Base-by-base conservation (phyloP, 768 basidiomycete species). In the Pholiota conissans region DNA sequence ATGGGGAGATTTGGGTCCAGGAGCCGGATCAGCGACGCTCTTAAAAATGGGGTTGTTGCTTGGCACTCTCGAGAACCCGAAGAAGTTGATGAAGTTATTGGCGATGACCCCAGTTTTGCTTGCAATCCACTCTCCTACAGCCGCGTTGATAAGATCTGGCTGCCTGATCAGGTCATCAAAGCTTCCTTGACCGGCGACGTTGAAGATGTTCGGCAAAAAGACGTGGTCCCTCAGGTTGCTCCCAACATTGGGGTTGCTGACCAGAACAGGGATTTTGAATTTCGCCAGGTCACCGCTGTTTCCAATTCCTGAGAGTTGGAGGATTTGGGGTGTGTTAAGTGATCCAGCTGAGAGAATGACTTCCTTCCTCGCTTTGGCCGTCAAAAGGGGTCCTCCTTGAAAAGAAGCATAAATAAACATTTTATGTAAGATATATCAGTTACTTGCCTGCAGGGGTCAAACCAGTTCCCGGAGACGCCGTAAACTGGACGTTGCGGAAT, bases 91-190 rank as follows among this genome's bases (percentile, higher is more conserved):
- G 53, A 73, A 29, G 69, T 72, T 30, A 63, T 79, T 57, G 65
- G 69, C 56, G 65, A 76, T 47, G 68, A 78, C 61, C 59, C 70
- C 61, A 65, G 73, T 64, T 66, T 74, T 62, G 18, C 18, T 60
- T 11, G 35, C 10, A 20, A 39, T 27, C 54, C 55, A 65, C 51
- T 62, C 24, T 34, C 72, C 74, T 61, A 62, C 67, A 2, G 71
- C 70, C 10, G 67, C 67, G 18, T 39, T 30, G n/a, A 57, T 22
- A 9, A 30, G 39, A 27, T 20, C 53, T 30, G 42, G 35, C 5
- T 51, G 51, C 26, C 46, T 49, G 28, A 50, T 54, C 10, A 60
- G 4, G 40, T 54, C 28, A 20, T 60, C 58, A 6, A 59, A 51
- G 18, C 35, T 56, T 14, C 5, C 16, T 20, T 24, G 27, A 8